Evolutionary conservation across 208 protist genomes (phyloP), one percentile per base, ranked within the genome.

Genomic region (Leishmania major): DNA sequence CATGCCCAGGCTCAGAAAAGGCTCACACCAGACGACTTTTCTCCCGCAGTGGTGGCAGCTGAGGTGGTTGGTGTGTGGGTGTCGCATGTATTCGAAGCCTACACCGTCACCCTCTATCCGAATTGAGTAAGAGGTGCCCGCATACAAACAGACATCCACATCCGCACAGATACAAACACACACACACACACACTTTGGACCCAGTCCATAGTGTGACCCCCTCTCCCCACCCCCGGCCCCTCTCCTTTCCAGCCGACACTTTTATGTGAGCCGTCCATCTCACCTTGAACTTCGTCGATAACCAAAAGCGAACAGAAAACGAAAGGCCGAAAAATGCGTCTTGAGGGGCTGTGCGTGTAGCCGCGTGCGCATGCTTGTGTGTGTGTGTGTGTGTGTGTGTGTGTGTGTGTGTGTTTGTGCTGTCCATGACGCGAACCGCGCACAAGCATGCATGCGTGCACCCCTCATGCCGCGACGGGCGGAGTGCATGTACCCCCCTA

Each of bases 51-150:
- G 15, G 3, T 62, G 31, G 28, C 76, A 11, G 37, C 31, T 3
- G 73, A 71, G 25, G 8, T 82, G 73, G 78, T 86, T 74, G 19
- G 35, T 57, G 78, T 31, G 37, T 86, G 78, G 83, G 47, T 86
- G 25, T 55, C 73, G 3, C 78, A 80, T 35, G 37, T 79, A 43
- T 78, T 75, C 43, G 78, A 80, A 45, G 51, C 47, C 19, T 71
- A 70, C 78, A 64, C 71, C 47, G 64, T 59, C 37, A 66, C 47
- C 45, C 64, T 80, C 47, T 80, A 80, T 40, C 53, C 57, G n/a
- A 51, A 19, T 47, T 66, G 43, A 67, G 15, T 5, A 40, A 49
- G n/a, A 77, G 10, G 40, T 28, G 7, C 28, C 35, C 47, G n/a
- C 71, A 57, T 37, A 28, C 73, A 62, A 2, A 19, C 71, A 25